Evolutionary conservation across 768 basidiomycete genomes (phyloP), one percentile per base, ranked within the genome.

Genomic region (Calocera viscosa): DNA sequence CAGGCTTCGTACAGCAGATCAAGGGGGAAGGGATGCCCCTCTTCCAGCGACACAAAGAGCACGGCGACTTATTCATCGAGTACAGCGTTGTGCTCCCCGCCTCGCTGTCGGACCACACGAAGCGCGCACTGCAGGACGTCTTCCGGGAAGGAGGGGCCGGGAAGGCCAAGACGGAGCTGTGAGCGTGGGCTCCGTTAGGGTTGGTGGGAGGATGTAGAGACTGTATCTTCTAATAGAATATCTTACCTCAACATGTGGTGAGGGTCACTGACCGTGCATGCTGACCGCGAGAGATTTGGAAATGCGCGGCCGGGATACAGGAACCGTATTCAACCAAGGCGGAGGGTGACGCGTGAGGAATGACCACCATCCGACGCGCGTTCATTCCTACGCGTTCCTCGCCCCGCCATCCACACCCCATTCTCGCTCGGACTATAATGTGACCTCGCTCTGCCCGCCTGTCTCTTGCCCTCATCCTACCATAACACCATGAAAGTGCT

Each of bases 31-130:
- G 96, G 2, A 92, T 98, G 88, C 89, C 91, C 1, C 74, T 85
- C 39, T 87, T 83, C 72, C 83, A 84, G 67, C 76, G 80, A 67
- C 66, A 72, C 33, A 77, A 78, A 11, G 73, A 77, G 24, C 80
- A 84, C 69, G 96, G 96, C 17, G 87, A 95, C 74, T 79, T 99
- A 60, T 98, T 85, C 72, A 82, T 99, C 65, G 94, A 97, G 76
- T 99, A 95, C 77, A 91, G 84, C 67, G 91, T 99, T 63, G 87
- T 98, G 19, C 77, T 99, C 65, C 96, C 96, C 1, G 77, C 82
- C 63, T 82, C 87, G 66, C 76, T 99, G 35, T 80, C 86, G 63
- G 53, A 60, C 53, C 53, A 60, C 53, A 60, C 53, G 53, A 60
- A 60, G 53, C 53, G 53, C 8, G 53, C 53, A 19, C 30, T 60